Evolutionary conservation across 768 basidiomycete species (phyloP), one percentile per base, ranked within the genome.

Genomic region (Tephrocybe sp.): DNA sequence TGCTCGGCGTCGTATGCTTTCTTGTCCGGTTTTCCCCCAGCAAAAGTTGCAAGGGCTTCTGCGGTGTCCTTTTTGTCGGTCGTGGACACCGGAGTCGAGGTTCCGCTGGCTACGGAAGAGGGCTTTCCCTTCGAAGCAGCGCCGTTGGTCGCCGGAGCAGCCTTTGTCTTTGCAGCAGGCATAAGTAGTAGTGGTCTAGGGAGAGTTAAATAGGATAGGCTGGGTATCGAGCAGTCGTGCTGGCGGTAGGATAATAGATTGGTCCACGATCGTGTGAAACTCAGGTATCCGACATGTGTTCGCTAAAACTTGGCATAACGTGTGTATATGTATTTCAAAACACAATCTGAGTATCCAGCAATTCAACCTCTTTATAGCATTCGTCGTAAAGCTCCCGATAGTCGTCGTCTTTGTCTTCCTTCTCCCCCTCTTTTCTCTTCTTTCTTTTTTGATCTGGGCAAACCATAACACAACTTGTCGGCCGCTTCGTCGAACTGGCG

Each of bases 391-490:
- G 69, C 61, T 92, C 89, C 64, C 79, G 79, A 70, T 90, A 96
- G 62, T 97, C 95, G 48, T 88, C 86, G 53, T 92, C 89, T 60
- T 80, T 80, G 19, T 77, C 82, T 32, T 79, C 86, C 37, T 67
- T 68, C 41, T 72, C 72, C 8, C 73, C 79, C 35, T 83, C 84
- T 58, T 87, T 86, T 61, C 74, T 71, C 60, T 83, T 85, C 39
- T 84, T 88, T 66, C 82, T 83, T 65, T 91, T 90, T 64, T 83
- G 77, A 63, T 86, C 76, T 1, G 91, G 89, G 66, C 89, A 94
- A 44, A 98, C 77, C 84, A 99, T 89, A 4, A 99, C 95, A 68
- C 95, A 98, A 58, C 93, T 96, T 41, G 97, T 99, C 27, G 97
- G 96, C 59, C 97, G 86, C 73, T 99, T 99, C 36, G 97, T 99